These are phyloP conservation scores for Mucor ambiguus DNA, from an alignment of 371 early-diverging fungal species.

Conservation along the genomic window DNA sequence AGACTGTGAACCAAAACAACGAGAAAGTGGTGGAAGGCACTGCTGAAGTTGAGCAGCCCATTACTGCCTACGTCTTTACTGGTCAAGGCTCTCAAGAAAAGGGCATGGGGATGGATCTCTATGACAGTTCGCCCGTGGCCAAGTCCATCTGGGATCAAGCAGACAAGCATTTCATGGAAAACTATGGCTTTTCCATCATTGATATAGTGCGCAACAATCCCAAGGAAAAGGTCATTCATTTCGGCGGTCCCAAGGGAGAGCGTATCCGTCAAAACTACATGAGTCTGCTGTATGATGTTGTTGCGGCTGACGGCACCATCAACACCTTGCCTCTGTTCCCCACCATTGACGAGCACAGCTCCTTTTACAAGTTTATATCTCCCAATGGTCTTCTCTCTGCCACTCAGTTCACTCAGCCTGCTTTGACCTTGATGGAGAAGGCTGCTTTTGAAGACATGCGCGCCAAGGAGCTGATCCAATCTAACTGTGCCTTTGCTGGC, in stretches of 20 bases:
- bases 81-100: slow-evolving; percentile 97
- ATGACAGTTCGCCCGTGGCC: slow-evolving; percentile 82
- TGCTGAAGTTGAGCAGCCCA: slow-evolving; percentile 94
- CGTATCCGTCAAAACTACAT: slow-evolving; percentile 89
- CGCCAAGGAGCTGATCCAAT: slow-evolving; percentile 81
- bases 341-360: slow-evolving; percentile 79
- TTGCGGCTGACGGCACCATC: slow-evolving; percentile 70
- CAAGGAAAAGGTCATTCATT: slow-evolving; percentile 86
- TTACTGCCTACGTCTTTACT: slow-evolving; percentile 92
- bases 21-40: slow-evolving; percentile 88
- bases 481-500: slow-evolving; percentile 90
- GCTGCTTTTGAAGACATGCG: slow-evolving; percentile 94
- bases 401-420: slow-evolving; percentile 97
- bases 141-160: slow-evolving; percentile 93
- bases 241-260: slow-evolving; percentile 91
- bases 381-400: slow-evolving; percentile 91
- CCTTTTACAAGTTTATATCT: slow-evolving; percentile 88
- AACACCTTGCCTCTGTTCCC: slow-evolving; percentile 90
- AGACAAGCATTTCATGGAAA: slow-evolving; percentile 83
- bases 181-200: slow-evolving; percentile 91
- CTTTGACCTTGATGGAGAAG: slow-evolving; percentile 91
- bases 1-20: slow-evolving; percentile 88
- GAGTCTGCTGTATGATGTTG: slow-evolving; percentile 88
- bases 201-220: slow-evolving; percentile 94
- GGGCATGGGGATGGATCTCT: slow-evolving; percentile 98